Evolutionary conservation across 2,329 filamentous ascomycete genomes (phyloP), one percentile per base, ranked within the genome.

Genomic region (Fusarium bactridioides): DNA sequence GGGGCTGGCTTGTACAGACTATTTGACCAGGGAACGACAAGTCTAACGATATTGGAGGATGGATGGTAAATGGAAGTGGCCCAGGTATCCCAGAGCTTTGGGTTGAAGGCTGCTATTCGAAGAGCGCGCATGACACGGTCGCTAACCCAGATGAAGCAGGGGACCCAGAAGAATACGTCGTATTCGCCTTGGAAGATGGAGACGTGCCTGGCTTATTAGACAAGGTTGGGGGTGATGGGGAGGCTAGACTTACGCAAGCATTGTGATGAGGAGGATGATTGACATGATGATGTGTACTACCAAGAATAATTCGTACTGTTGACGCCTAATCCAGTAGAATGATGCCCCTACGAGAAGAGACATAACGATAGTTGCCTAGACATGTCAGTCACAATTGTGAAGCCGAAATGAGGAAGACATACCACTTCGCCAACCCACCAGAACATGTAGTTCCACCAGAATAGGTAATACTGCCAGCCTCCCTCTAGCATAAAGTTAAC

Each of bases 251-350:
- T 80, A 87, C 84, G 84, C 84, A 41, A 86, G 86, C 82, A 89
- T 86, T 1, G 84, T 84, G 37, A 85, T 76, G 2, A 90, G 74
- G 0, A 87, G 77, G 1, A 87, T 76, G 13, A 88, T 76, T 0
- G 89, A 85, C 21, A 90, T 78, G 7, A 82, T 77, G 11, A 90
- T 88, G 64, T 90, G 86, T 2, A 86, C 48, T 18, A 85, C 67
- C 10, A 88, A 77, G 64, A 88, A 88, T 0, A 82, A 29, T 67
- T 89, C 87, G 67, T 89, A 91, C n/a, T 83, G 82, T 15, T 83
- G 83, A 11, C 85, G 82, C 0, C 88, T 83, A 23, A 89, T 79
- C 76, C 83, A 86, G 68, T 86, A 87, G 1, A 87, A 79, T 0
- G 88, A 90, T 37, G 86, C 82, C 0, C 78, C 78, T 0, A 88